Percentiles rank a stretch among this genome's conserved stretches.
Conservation (phyloP, 345 rosid species). For the Streptanthus diversifolius region DNA sequence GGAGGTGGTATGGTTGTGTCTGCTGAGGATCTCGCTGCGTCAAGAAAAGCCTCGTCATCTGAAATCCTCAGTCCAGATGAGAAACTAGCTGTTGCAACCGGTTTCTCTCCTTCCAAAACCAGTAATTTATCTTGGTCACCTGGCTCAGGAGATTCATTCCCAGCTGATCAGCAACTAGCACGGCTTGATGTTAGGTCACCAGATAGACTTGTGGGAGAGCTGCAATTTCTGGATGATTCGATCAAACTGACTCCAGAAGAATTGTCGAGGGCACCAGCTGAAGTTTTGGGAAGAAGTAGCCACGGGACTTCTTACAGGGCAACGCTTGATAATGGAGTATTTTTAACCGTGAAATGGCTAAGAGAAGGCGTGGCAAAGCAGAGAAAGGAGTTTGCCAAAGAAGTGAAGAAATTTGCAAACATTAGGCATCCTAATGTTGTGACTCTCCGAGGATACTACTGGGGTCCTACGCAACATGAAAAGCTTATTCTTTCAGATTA, state of each 20-base stretch:
- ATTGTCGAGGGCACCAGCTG: slow-evolving; percentile 94
- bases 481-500: slow-evolving; percentile 96
- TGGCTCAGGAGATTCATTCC: slow-evolving; percentile 83
- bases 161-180: slow-evolving; percentile 69
- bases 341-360: slow-evolving; percentile 93
- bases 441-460: slow-evolving; percentile 89
- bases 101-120: slow-evolving; percentile 86
- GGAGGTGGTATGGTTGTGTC: slow-evolving; percentile 72
- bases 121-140: slow-evolving; percentile 88
- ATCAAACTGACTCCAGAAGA: slow-evolving; percentile 87
- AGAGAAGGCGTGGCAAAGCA: slow-evolving; percentile 98
- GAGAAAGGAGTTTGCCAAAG: slow-evolving; percentile 94
- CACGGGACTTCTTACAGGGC: slow-evolving; percentile 97
- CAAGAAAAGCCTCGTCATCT: slow-evolving; percentile 80
- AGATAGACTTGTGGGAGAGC: slow-evolving; percentile 82
- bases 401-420: slow-evolving; percentile 90
- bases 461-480: slow-evolving; percentile 99
- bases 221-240: slow-evolving; percentile 88
- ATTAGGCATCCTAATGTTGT: slow-evolving; percentile 97
- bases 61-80: slow-evolving; percentile 76
- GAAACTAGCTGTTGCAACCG: slow-evolving; percentile 58
- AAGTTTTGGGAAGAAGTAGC: slow-evolving; percentile 95
- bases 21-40: slow-evolving; percentile 74
- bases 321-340: slow-evolving; percentile 77
- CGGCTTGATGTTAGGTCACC: slow-evolving; percentile 92